Conservation (phyloP, 805 yeast species). For the Metschnikowia chrysomelidarum region DNA sequence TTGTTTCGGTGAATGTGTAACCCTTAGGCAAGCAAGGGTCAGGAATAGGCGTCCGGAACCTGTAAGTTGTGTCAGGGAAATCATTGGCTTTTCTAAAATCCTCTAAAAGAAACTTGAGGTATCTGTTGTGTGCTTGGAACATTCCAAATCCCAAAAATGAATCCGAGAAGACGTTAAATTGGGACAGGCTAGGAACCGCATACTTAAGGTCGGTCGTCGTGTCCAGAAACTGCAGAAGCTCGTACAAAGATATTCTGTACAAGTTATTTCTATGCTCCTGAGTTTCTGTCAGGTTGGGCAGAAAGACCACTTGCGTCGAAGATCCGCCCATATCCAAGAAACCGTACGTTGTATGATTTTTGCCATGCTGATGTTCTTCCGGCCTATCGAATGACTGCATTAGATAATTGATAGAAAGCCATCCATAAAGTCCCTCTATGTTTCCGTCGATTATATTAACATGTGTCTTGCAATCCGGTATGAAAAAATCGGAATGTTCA, state of each 20-base stretch:
- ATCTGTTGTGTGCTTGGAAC: slow-evolving; percentile 51
- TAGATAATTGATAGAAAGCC: slow-evolving; percentile 62
- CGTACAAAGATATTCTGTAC: slow-evolving; percentile 43
- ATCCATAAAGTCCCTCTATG: slow-evolving; percentile 63
- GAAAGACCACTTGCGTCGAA: slow-evolving; percentile 62
- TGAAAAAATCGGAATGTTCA: slow-evolving; percentile 45
- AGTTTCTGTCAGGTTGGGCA: slow-evolving; percentile 49
- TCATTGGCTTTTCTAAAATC: slow-evolving; percentile 19
- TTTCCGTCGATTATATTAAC: slow-evolving; percentile 63
- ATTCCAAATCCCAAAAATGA: slow-evolving; percentile 63
- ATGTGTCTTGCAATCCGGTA: slow-evolving; percentile 63
- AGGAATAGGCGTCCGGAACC: slow-evolving; percentile 28
- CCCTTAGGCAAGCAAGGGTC: slow-evolving; percentile 64
- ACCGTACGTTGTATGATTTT: slow-evolving; percentile 51
- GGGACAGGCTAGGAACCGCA: slow-evolving; percentile 21
- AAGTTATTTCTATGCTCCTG: slow-evolving; percentile 46
- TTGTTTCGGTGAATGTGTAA: slow-evolving; percentile 24
- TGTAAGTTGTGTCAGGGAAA: slow-evolving; percentile 13
- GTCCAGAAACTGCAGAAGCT: slow-evolving; percentile 26
- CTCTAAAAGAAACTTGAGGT: slow-evolving; percentile 36
- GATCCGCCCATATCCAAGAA: slow-evolving; percentile 65
- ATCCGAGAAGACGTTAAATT: slow-evolving; percentile 48
- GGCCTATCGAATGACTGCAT: slow-evolving; percentile 45
- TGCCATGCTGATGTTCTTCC: slow-evolving; percentile 39
- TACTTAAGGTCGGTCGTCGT: slow-evolving; percentile 5